Percentiles rank a stretch among this genome's conserved stretches.
These are phyloP conservation scores for Gremmenia infestans DNA, from an alignment of 2,329 filamentous ascomycete genomes.

Conservation along the genomic window DNA sequence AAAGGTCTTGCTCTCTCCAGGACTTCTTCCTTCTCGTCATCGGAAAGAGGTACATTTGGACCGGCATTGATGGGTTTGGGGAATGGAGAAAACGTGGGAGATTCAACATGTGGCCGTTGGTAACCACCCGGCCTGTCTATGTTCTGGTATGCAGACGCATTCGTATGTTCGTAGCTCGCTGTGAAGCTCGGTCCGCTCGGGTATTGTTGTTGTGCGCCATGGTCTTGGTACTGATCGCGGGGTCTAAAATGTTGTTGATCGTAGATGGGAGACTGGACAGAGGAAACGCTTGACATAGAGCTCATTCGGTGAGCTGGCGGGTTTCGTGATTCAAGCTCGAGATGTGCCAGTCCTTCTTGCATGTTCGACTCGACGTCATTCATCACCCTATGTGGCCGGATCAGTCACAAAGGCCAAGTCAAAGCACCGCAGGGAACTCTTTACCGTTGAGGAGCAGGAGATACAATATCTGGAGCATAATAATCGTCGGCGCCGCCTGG, in stretches of 20 bases:
- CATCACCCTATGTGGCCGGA: conserved; percentile 66
- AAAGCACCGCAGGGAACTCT: conserved; percentile 16
- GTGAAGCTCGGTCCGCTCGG: conserved; percentile 23
- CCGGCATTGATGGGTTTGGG: conserved; percentile 74
- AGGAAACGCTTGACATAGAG: conserved; percentile 19
- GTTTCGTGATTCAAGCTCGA: conserved; percentile 73
- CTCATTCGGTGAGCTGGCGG: conserved; percentile 29
- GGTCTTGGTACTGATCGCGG: conserved; percentile 12
- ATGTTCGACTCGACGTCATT: conserved; percentile 95
- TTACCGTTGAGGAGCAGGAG: conserved; percentile 66
- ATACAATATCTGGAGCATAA: conserved; percentile 63
- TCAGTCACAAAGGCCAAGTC: conserved; percentile 2
- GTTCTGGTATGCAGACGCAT: conserved; percentile 31
- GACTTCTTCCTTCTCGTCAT: conserved; percentile 89
- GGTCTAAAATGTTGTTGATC: neutral
- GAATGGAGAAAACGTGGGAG: conserved; percentile 85
- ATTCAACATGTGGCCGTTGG: conserved; percentile 24
- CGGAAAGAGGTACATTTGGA: conserved; percentile 85
- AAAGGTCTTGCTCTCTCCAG: conserved; percentile 77
- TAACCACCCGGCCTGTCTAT: conserved; percentile 15
- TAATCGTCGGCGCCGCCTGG: conserved; percentile 64
- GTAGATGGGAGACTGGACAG: conserved; percentile 19
- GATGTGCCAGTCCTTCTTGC: conserved; percentile 85
- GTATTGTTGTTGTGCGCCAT: conserved; percentile 9
- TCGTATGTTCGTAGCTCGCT: conserved; percentile 31